Conservation (phyloP, 2,329 filamentous ascomycete species). For the Byssochlamys sp. region DNA sequence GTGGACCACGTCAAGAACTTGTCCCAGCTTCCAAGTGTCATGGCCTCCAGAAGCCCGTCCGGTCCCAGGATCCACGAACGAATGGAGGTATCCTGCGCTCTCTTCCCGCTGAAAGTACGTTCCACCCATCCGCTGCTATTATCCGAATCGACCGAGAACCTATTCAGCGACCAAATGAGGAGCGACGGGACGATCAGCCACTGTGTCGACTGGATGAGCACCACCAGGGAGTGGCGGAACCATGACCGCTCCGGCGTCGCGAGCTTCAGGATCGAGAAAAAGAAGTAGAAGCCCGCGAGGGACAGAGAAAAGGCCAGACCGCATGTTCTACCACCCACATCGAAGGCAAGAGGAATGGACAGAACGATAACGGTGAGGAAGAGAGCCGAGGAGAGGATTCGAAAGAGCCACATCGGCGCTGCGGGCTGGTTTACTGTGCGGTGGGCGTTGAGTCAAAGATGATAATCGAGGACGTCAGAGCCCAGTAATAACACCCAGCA, state of each 20-base stretch:
- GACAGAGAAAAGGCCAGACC: conserved; percentile 87
- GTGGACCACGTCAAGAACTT: conserved; percentile 79
- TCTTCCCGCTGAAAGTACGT: conserved; percentile 61
- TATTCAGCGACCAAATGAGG: conserved; percentile 88
- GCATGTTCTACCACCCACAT: conserved; percentile 90
- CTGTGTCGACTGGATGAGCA: conserved; percentile 65
- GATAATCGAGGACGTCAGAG: not conserved
- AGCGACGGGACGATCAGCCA: conserved; percentile 77
- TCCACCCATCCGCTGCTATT: conserved; percentile 64
- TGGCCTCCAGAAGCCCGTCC: conserved; percentile 67
- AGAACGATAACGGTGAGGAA: conserved; percentile 90
- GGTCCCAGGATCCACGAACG: conserved; percentile 82
- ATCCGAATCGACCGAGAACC: conserved; percentile 85
- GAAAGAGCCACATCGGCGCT: conserved; percentile 67
- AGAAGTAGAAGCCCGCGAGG: conserved; percentile 80
- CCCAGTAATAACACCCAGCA: not conserved
- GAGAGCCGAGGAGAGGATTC: conserved; percentile 65
- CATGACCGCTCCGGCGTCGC: conserved; percentile 69
- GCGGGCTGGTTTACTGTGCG: not conserved
- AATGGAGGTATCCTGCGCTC: conserved; percentile 55
- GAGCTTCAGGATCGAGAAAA: conserved; percentile 72
- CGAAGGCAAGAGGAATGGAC: conserved; percentile 92
- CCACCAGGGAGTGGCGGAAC: conserved; percentile 61
- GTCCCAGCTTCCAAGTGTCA: conserved; percentile 80
- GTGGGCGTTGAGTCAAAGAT: not conserved